Conservation (phyloP, 2,329 filamentous ascomycete species). For the Nemania sp. region DNA sequence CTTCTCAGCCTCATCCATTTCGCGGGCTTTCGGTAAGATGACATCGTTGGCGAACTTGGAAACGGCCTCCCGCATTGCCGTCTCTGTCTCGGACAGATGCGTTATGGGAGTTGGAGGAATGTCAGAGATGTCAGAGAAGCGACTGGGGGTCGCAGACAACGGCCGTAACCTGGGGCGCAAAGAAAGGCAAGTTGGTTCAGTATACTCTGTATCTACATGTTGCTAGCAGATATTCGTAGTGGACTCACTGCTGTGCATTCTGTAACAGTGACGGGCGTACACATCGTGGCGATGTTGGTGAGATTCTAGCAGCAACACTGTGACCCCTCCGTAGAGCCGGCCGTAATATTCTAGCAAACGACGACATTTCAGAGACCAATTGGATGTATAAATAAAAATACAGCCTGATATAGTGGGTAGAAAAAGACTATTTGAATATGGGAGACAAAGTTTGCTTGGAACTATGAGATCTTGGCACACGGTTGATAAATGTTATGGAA, state of each 20-base stretch:
- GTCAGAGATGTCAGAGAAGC: constrained; percentile 69
- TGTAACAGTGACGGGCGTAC: constrained; percentile 36
- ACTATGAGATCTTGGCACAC: neutral
- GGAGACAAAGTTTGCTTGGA: neutral
- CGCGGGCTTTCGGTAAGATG: constrained; percentile 86
- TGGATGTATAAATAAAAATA: neutral
- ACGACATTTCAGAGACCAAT: constrained; percentile 46
- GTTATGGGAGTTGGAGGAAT: constrained; percentile 91
- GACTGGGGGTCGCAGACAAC: constrained; percentile 64
- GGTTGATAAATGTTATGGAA: neutral
- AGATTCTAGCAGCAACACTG: constrained; percentile 39
- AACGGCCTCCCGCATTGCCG: constrained; percentile 86
- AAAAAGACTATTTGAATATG: neutral
- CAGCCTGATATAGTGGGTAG: neutral
- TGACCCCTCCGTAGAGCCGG: constrained; percentile 55
- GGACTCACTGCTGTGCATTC: constrained; percentile 41
- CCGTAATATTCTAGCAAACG: constrained; percentile 55
- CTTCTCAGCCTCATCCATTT: constrained; percentile 95
- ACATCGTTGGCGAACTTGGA: constrained; percentile 88
- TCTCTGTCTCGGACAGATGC: constrained; percentile 87
- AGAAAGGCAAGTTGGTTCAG: neutral
- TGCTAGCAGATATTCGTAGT: constrained; percentile 1
- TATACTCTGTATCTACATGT: constrained; percentile 14
- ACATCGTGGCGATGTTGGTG: constrained; percentile 36
- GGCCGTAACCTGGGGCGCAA: constrained; percentile 35